Conservation (phyloP, 148 eudicot species). For the Diospyros lotus region DNA sequence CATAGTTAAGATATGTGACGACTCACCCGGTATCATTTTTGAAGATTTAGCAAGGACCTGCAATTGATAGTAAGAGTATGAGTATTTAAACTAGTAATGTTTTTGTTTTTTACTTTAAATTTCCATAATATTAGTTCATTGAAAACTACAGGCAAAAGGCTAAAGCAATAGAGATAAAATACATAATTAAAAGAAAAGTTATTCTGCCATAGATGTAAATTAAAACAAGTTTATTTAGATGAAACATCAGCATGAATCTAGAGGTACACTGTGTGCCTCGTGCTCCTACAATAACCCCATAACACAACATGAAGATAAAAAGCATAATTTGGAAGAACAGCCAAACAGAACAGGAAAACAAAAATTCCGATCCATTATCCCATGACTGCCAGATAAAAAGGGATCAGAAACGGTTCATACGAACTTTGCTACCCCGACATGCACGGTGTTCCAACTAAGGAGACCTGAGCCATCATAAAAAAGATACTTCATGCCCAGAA, state of each 20-base stretch:
- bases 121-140: neutral
- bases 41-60: conserved; percentile 99
- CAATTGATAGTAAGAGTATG: conserved; percentile 12
- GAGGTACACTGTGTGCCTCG: neutral
- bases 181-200: neutral
- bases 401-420: too few relatives aligned
- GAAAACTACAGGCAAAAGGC: neutral
- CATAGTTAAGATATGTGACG: neutral
- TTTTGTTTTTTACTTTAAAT: neutral
- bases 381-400: too few relatives aligned
- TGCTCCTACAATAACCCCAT: neutral
- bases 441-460: too few relatives aligned
- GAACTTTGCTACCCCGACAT: too few relatives aligned
- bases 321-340: neutral
- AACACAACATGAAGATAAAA: neutral
- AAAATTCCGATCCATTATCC: neutral
- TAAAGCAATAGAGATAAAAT: neutral
- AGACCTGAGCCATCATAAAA: too few relatives aligned
- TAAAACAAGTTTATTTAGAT: neutral
- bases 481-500: too few relatives aligned
- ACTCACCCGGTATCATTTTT: conserved; percentile 91
- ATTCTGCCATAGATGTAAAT: neutral
- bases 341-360: neutral
- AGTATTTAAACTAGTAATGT: conserved; percentile 8
- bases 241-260: neutral